Evolutionary conservation across 768 basidiomycete genomes (phyloP), one percentile per base, ranked within the genome.

Genomic region (Suillus bovinus): DNA sequence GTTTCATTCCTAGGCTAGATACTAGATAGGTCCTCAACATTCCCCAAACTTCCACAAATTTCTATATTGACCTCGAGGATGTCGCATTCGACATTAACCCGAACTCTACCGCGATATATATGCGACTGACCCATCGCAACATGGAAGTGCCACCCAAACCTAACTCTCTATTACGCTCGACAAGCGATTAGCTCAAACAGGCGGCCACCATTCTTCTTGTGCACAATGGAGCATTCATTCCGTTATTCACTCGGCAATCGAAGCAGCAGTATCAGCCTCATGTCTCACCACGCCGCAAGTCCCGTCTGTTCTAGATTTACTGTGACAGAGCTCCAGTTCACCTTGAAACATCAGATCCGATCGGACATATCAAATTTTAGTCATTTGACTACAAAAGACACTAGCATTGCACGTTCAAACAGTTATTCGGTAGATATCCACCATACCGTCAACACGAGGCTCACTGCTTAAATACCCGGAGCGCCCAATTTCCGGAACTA

Each of bases 81-180:
- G 55, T 58, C 62, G 42, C 53, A 61, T 59, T 60, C 46, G 41
- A 39, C 16, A 58, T 47, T 57, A 60, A 59, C 24, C 58, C 14
- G 61, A 65, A 63, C 67, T 42, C 57, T 61, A 66, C 66, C 61
- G 61, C 61, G 49, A 55, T 27, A 65, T 59, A n/a, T 34, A 10
- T 34, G 44, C 59, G 52, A 59, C 16, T 58, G 14, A 33, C 57
- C 66, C 66, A 66, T 62, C 61, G 50, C 62, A 49, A 62, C 44
- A 55, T 61, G 61, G 66, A 63, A 64, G 52, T 66, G 65, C 55
- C 11, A 56, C 55, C 34, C 11, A 36, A 55, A 22, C 22, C 36
- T 34, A 27, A 24, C 24, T 17, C 27, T 56, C 29, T 29, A 52
- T 52, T 56, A 56, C 55, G 55, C 55, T 36, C 24, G 55, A 56